Evolutionary conservation across 2,329 filamentous ascomycete genomes (phyloP), one percentile per base, ranked within the genome.

Genomic region (Phialophora expanda): DNA sequence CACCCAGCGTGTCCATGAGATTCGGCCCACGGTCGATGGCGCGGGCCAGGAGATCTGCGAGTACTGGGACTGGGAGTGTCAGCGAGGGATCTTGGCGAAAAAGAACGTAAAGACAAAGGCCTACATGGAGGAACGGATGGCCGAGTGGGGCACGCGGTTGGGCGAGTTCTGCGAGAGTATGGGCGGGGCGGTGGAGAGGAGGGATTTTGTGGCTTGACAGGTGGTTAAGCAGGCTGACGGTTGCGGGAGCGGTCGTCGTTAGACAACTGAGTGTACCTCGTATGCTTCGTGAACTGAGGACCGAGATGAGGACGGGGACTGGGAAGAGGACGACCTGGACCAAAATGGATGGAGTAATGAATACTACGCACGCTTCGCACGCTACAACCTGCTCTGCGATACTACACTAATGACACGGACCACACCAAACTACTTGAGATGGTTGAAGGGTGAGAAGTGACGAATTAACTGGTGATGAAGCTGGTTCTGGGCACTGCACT

Each of bases 1-100:
- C 57, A 77, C 78, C 32, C 80, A 84, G 69, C 73, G 81, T 11
- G 79, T 81, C n/a, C 81, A 83, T 67, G 82, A 83, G 74, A 74
- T 84, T 41, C 73, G 73, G 22, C 79, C 80, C 63, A 72, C 76
- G 6, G 75, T 75, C 38, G 74, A 75, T 56, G 51, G 71, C 72
- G 67, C 75, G 70, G 58, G 73, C 78, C 73, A 71, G 78, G 69
- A 72, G 75, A 62, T 81, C 78, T 65, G 71, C 54, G 66, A 71
- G 50, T 73, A 73, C 51, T 67, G 66, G 61, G 66, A 70, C 50
- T 83, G 82, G 82, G 79, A 83, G 72, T 75, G 74, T 4, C 81
- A 83, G 71, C 72, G 69, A 12, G 82, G 82, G 6, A 73, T 76
- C 63, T 50, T 78, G 58, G 80, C 78, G 17, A 79, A 79, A 73